Evolutionary conservation across 495 filamentous ascomycete genomes (phyloP).

Genomic region (Lindgomyces ingoldianus): DNA sequence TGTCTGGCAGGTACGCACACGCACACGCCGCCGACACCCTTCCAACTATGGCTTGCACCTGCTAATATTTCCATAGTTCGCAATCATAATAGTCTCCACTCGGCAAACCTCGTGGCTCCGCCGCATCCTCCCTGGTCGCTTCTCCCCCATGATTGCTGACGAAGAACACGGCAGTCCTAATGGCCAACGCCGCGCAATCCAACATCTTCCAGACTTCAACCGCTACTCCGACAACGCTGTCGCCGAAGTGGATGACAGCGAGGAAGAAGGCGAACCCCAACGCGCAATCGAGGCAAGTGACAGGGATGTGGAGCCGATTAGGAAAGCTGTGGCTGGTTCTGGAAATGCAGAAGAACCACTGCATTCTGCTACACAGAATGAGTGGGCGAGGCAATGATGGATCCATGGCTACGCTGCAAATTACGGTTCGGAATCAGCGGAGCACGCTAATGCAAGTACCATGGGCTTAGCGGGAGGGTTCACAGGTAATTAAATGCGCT

Average conservation of each 20-base stretch:
- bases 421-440: too few relatives aligned
- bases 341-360: neutral
- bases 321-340: neutral
- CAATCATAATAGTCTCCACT: conserved; percentile 24
- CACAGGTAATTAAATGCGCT: too few relatives aligned
- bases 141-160: conserved; percentile 23
- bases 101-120: conserved; percentile 20
- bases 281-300: conserved; percentile 10
- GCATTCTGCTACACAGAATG: conserved; percentile 16
- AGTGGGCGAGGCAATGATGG: conserved; percentile 15
- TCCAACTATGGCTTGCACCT: neutral
- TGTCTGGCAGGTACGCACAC: conserved; percentile 41
- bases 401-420: neutral
- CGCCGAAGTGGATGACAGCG: conserved; percentile 10
- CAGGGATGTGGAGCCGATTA: neutral
- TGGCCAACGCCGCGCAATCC: conserved; percentile 23
- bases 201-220: conserved; percentile 12
- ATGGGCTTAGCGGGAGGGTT: too few relatives aligned
- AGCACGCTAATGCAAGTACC: too few relatives aligned
- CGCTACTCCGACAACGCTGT: conserved; percentile 19
- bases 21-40: neutral
- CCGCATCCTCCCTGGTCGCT: conserved; percentile 17
- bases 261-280: conserved; percentile 7
- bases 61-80: conserved; percentile 11
- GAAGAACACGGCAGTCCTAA: conserved; percentile 12